Base-by-base conservation (phyloP, 768 basidiomycete genomes). In the Suillus decipiens region DNA sequence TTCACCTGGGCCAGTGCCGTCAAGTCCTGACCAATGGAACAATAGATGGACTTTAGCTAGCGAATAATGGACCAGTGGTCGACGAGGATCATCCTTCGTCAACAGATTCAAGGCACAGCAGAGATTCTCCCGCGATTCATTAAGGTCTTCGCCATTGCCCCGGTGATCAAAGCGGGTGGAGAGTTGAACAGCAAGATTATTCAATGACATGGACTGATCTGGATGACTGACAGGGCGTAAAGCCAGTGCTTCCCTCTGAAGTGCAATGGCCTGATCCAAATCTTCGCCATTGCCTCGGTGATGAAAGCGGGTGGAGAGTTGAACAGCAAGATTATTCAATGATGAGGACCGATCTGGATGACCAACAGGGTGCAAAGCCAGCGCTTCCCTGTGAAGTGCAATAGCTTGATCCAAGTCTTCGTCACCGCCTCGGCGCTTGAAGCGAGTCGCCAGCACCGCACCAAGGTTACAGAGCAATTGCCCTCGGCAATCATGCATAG, bases 361-460 rank as follows among this genome's bases (percentile, higher is more conserved):
- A 17, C 39, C 39, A 5, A 41, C 39, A 5, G 39, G 39, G 15
- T 5, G 6, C 15, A 17, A 41, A 41, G 39, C 39, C 15, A 41
- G 39, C 39, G 15, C 39, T 15, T 41, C 39, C 15, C 39, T 41
- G 2, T 41, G 39, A 41, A 41, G 15, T 6, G 15, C 14, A 6
- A 6, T 41, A 17, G 39, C 39, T 0, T 41, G 4, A 41, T 41
- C 39, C 39, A 41, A 41, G 36, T 36, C 36, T 36, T 36, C 9
- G 9, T 36, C 36, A 11, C 10, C 10, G 9, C 36, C 36, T 36
- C 58, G 67, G 12, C 14, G 37, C 12, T 39, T 12, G 14, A 39
- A 39, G 24, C 24, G 47, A 28, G 14, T 48, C 0, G 0, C 0
- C 24, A 48, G 14, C 47, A 28, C 3, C 3, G 2, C 0, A 8